phyloP scores from a whole-genome alignment of 78 protist genomes.

The Monocercomonoides exilis region DNA sequence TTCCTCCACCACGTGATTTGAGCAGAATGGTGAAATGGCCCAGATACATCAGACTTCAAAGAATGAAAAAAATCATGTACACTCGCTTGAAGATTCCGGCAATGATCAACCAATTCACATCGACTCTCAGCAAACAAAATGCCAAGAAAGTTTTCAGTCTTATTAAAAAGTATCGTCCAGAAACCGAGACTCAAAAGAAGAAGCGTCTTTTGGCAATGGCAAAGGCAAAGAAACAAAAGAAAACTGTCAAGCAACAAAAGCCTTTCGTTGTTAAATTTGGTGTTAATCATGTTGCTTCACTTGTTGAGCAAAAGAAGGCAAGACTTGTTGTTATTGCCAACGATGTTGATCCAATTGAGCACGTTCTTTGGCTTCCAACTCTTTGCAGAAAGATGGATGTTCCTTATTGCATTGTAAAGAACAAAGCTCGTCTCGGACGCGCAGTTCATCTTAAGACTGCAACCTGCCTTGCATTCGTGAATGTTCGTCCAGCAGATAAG shows the following conservation, averaged over 20 bases:
- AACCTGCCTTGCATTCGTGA: constrained; percentile 74
- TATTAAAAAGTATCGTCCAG: constrained; percentile 89
- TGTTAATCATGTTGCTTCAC: constrained; percentile 81
- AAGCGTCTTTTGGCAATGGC: constrained; percentile 56
- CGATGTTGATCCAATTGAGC: constrained; percentile 98
- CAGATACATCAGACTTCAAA: constrained; percentile 83
- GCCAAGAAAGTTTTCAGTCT: constrained; percentile 67
- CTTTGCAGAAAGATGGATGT: constrained; percentile 91
- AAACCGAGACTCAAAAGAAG: constrained; percentile 62
- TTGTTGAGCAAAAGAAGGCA: constrained; percentile 93
- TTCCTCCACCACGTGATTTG: constrained; percentile 63
- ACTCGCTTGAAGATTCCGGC: constrained; percentile 93
- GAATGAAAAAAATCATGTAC: constrained; percentile 77
- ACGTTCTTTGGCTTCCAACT: no score
- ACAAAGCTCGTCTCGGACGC: constrained; percentile 89
- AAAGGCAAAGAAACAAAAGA: constrained; percentile 41
- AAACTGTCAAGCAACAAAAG: constrained; percentile 39
- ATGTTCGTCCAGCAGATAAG: constrained; percentile 52
- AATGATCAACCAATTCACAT: no score
- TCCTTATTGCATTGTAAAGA: constrained; percentile 94
- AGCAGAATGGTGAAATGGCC: constrained; percentile 89
- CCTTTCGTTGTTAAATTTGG: constrained; percentile 74
- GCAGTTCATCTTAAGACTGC: constrained; percentile 85
- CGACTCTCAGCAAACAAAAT: constrained; percentile 81
- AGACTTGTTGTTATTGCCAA: constrained; percentile 94